Base-by-base conservation (phyloP, 306 rosid genomes). In the Gynostemma pentaphyllum region DNA sequence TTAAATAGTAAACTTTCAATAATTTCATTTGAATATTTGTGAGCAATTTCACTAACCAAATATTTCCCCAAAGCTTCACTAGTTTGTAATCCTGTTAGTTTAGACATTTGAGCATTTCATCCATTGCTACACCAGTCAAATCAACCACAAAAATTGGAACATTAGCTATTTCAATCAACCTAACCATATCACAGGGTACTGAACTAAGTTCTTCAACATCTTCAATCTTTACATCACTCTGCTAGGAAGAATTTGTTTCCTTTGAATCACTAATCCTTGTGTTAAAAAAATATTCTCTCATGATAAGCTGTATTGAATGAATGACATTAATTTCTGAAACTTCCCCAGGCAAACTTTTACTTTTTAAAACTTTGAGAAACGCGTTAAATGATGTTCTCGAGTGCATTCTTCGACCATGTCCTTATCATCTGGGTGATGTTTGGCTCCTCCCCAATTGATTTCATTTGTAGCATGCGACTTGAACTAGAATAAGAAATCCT, bases 401-500 rank as follows among this genome's bases (percentile, higher is more conserved):
- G 70, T 83, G 78, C 88, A 85, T 74, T 72, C 74, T 88, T 40
- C 71, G 76, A 19, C 85, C 74, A 23, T 90, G 67, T 88, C 95
- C 74, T 76, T 78, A 48, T 80, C 85, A 73, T 72, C 61, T 11
- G 86, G 79, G 55, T 83, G 85, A 53, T 88, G 86, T 75, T 88
- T 88, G 16, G 96, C 88, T 65, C 88, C 94, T 42, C 94, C 90
- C 96, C 94, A 85, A 37, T 75, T 75, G 23, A 81, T 44, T 74
- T 85, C 94, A 71, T 78, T 73, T 5, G 90, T 94, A 16, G 78
- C 68, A 67, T 83, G 90, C 45, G 90, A 83, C 70, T 90, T 69
- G 70, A 85, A 88, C 96, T 94, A 88, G 70, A 88, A 88, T 72
- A 88, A 61, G 77, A 81, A 79, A 78, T 88, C 83, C 4, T 76